Base-by-base conservation (phyloP, 371 early-diverging fungal genomes). In the Mortierella sp. region DNA sequence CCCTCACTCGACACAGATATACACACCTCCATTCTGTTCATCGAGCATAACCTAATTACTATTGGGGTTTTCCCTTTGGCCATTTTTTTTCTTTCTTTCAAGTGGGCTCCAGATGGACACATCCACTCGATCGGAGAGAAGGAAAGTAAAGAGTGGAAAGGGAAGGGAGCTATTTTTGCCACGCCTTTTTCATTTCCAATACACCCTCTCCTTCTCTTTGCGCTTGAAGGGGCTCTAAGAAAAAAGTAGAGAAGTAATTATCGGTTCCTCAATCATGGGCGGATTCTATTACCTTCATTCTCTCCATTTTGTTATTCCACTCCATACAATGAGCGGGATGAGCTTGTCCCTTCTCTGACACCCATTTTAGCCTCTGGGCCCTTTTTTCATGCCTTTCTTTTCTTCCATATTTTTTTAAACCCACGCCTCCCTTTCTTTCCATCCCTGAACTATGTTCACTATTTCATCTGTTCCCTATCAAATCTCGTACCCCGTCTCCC, bases 161-260 rank as follows among this genome's bases (percentile, higher is more conserved):
- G 24, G 14, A 28, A 34, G 50, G 19, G 72, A 52, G 68, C 68
- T 65, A 65, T 65, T 65, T 65, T 38, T 65, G 68, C 68, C 38
- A 65, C 24, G 24, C 68, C 10, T 65, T 65, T 65, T 65, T 65
- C 68, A 65, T 65, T 65, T 65, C 68, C 42, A 65, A 60, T 16
- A 16, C 38, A 34, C 34, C 7, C 8, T 38, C 21, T 63, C 34
- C 2, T 31, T 28, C 14, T 31, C 34, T 34, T 63, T 34, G 34
- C n/a, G 28, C 58, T 13, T 14, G 50, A 58, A 28, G 10, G 10
- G 8, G 63, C 5, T 16, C 3, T 38, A 24, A 21, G 42, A 8
- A 34, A 28, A 31, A 24, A 24, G 42, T 38, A 10, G 21, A 65
- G 68, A 21, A 65, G 34, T 21, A 38, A 38, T 34, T 2, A 38